These are phyloP conservation scores for Canariomyces notabilis DNA, from an alignment of 2,329 filamentous ascomycete genomes.

Conservation along the genomic window DNA sequence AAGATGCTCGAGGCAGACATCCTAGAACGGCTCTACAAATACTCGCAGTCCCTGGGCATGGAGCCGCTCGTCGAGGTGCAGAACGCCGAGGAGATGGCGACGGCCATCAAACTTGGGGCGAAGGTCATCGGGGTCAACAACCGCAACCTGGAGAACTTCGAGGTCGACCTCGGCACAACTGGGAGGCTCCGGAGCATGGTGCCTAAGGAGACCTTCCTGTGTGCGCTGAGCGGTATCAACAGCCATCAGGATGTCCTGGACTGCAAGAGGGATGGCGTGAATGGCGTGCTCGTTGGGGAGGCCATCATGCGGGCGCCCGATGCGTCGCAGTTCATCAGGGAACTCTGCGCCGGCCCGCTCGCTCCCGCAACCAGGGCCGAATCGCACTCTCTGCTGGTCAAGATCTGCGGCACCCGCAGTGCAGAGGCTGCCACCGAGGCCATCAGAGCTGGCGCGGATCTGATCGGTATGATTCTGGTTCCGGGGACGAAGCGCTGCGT, in stretches of 20 bases:
- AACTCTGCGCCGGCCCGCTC: conserved; percentile 64
- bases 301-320: conserved; percentile 89
- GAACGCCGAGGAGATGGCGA: conserved; percentile 85
- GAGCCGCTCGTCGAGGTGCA: conserved; percentile 97
- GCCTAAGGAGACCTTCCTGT: conserved; percentile 79
- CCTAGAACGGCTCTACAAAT: conserved; percentile 75
- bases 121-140: conserved; percentile 98
- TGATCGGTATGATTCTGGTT: conserved; percentile 90
- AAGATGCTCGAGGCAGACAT: conserved; percentile 86
- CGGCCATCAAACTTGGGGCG: conserved; percentile 77
- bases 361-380: conserved; percentile 32
- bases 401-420: conserved; percentile 90
- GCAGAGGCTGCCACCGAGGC: conserved; percentile 75
- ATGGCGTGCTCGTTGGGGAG: conserved; percentile 90
- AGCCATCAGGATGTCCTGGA: conserved; percentile 81
- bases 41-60: conserved; percentile 88
- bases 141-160: conserved; percentile 90
- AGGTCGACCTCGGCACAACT: conserved; percentile 91
- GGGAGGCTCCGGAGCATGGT: conserved; percentile 84
- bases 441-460: conserved; percentile 79
- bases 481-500: conserved; percentile 76
- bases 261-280: conserved; percentile 84
- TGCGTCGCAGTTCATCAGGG: conserved; percentile 74
- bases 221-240: conserved; percentile 90
- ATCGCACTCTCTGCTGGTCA: conserved; percentile 61